phyloP scores from a whole-genome alignment of 2,329 filamentous ascomycete genomes.

The Macroventuria anomochaeta region DNA sequence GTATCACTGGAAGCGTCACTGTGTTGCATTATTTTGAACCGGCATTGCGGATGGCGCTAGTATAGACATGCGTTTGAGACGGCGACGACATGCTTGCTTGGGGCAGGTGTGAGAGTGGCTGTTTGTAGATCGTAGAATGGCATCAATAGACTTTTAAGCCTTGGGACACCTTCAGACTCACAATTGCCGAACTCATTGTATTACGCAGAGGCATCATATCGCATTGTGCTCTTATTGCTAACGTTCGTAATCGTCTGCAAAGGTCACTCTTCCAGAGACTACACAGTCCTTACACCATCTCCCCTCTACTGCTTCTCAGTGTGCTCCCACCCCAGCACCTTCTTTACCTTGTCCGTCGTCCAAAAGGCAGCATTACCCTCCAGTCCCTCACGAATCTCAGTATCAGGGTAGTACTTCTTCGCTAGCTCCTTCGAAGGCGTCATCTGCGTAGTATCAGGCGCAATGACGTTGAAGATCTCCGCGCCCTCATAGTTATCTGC shows the following conservation, averaged over 20 bases:
- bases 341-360: conserved; percentile 32
- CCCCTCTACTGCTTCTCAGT: conserved; percentile 24
- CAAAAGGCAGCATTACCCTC: conserved; percentile 32
- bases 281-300: not conserved
- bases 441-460: conserved; percentile 38
- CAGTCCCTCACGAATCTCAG: conserved; percentile 26
- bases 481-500: conserved; percentile 41
- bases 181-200: not conserved
- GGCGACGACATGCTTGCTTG: conserved; percentile 1
- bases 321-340: conserved; percentile 34
- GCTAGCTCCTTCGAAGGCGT: conserved; percentile 28
- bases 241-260: not conserved
- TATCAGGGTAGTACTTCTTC: conserved; percentile 34
- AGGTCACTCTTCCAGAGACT: no score
- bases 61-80: conserved; percentile 18
- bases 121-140: conserved; percentile 13
- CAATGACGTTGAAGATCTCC: conserved; percentile 48
- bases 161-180: not conserved
- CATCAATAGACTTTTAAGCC: conserved; percentile 10
- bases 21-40: conserved; percentile 10
- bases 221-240: not conserved
- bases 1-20: not conserved
- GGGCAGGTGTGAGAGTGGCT: conserved; percentile 1
- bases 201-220: not conserved
- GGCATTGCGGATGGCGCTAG: conserved; percentile 24